Base-by-base conservation (phyloP, 2,329 filamentous ascomycete species). In the Emmonsiellopsis sp. region DNA sequence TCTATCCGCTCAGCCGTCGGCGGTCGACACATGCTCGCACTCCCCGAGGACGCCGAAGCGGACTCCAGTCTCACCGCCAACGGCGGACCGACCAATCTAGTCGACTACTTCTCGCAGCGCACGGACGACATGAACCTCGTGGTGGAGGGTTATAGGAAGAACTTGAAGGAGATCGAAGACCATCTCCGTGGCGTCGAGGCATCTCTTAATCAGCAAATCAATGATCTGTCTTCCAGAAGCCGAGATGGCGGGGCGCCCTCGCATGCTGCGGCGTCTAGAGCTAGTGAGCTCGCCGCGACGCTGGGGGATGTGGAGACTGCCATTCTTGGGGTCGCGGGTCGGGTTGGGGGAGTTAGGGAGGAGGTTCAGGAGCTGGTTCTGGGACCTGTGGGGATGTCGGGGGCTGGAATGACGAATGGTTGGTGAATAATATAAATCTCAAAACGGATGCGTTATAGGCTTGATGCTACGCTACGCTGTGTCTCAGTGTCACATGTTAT, bases 221-320 rank as follows among this genome's bases (percentile, higher is more conserved):
- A 81, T 61, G 75, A 79, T 43, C 74, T 81, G 60, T 66, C 70
- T 36, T 71, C 66, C 40, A 67, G 67, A 48, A 71, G 62, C 57
- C 69, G 67, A 54, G 72, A 66, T 59, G 69, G 71, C 33, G 62
- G 61, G 32, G 63, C 53, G 60, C 66, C 17, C 62, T 66, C 14
- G 65, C 69, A 51, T 59, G 71, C 53, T 73, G 78, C 58, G 70
- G 80, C 65, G 39, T 73, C 65, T 56, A 65, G 65, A 46, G 63
- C 71, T 47, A 71, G 63, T 42, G 73, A 72, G 54, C 71, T 85
- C 44, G 79, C 78, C 13, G 77, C 74, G 10, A 82, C 83, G 43
- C 73, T 86, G 58, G 73, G 78, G 14, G 83, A 86, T 59, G 84
- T 86, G 56, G 82, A 86, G 68, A 75, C 79, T 59, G 78, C 82